Percentiles rank a stretch among this genome's conserved stretches.
phyloP scores from a whole-genome alignment of 2,329 filamentous ascomycete species.

The Fusarium pininemorale region DNA sequence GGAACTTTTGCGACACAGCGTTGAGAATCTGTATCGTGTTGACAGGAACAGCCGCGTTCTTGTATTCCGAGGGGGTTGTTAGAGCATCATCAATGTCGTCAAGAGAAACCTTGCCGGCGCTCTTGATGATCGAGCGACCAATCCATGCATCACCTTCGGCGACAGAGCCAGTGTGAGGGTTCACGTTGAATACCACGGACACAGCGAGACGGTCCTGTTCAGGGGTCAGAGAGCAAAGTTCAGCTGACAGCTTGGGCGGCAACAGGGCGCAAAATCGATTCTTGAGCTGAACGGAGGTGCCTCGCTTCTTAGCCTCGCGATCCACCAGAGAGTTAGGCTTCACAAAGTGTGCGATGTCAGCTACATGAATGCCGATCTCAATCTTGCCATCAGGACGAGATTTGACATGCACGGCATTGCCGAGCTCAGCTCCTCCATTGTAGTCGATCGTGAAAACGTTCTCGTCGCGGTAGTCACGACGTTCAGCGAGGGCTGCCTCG shows the following conservation, averaged over 20 bases:
- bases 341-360: conserved; percentile 95
- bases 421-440: conserved; percentile 85
- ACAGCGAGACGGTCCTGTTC: conserved; percentile 91
- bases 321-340: conserved; percentile 96
- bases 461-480: conserved; percentile 90
- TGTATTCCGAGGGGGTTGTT: conserved; percentile 67
- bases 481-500: conserved; percentile 74
- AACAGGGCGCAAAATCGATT: conserved; percentile 90
- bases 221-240: conserved; percentile 87
- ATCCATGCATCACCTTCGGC: conserved; percentile 92
- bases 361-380: conserved; percentile 94
- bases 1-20: conserved; percentile 87
- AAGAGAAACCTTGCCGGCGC: conserved; percentile 84
- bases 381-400: conserved; percentile 82
- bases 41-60: conserved; percentile 71
- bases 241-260: conserved; percentile 83
- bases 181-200: conserved; percentile 92
- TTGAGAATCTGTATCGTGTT: conserved; percentile 85
- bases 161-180: conserved; percentile 79
- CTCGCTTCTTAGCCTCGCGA: conserved; percentile 96
- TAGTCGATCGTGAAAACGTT: conserved; percentile 92
- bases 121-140: conserved; percentile 93
- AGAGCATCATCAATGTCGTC: conserved; percentile 87
- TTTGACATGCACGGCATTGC: conserved; percentile 94
- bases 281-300: conserved; percentile 93